Evolutionary conservation across 2,329 filamentous ascomycete species (phyloP), one percentile per base, ranked within the genome.

Genomic region (Parastagonospora avenae): DNA sequence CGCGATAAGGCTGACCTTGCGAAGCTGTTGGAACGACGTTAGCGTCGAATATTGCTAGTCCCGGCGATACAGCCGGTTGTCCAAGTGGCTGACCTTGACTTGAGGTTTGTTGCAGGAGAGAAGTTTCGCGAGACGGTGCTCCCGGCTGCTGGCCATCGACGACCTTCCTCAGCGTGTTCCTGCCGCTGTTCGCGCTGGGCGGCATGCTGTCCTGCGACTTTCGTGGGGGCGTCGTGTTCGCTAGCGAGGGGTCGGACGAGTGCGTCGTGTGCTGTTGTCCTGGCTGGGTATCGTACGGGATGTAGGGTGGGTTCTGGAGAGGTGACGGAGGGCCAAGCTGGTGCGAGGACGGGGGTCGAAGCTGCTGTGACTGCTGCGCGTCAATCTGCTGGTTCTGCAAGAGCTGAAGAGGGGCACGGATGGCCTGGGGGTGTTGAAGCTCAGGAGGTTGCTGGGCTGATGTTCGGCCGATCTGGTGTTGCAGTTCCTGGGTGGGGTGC

Each of bases 11-110:
- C 54, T 77, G 74, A 2, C 74, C 74, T 66, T 79, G 76, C 45
- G 76, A 73, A 54, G 68, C 68, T 65, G 73, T 68, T 55, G 77
- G 76, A 28, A 78, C 75, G 48, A 77, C 73, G 54, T 77, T 76
- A 62, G 77, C 70, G 50, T 72, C 75, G 67, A 77, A 80, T 39
- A 74, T 71, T 52, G 74, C 66, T 49, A 77, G 52, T 56, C 71
- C 73, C 55, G 71, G 68, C 56, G 73, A 70, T 24, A 68, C 63
- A 52, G 70, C 66, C 56, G 64, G 63, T 54, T 70, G 68, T 57
- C 64, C 64, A 59, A 61, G 65, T 55, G 57, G 60, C 68, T 73
- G 70, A 72, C 68, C 68, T 71, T 71, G 69, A 55, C 62, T 54
- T 60, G 64, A 47, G 39, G 67, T 64, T 54, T 70, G 70, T 50